phyloP scores from a whole-genome alignment of 306 rosid genomes.

The Argentina anserina region DNA sequence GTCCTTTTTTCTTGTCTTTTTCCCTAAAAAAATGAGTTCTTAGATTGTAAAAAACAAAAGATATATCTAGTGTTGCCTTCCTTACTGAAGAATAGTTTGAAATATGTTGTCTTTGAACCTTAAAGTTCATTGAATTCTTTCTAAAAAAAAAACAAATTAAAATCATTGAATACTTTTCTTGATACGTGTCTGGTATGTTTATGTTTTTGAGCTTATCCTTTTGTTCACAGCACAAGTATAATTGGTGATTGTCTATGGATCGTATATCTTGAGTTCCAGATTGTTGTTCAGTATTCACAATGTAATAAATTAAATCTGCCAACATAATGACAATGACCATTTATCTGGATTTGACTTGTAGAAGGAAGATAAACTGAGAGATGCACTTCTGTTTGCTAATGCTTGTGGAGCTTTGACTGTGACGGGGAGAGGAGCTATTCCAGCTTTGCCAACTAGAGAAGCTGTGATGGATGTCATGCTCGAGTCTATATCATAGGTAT shows the following conservation, averaged over 20 bases:
- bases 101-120: background rate
- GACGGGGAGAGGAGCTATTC: conserved; percentile 94
- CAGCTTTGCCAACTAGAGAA: conserved; percentile 82
- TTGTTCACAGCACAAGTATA: background rate
- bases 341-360: conserved; percentile 34
- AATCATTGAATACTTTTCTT: background rate
- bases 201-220: background rate
- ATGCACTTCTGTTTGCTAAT: conserved; percentile 78
- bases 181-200: background rate
- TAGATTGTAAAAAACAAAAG: background rate
- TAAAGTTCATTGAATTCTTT: background rate
- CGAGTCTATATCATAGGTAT: conserved; percentile 41
- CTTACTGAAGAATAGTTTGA: background rate
- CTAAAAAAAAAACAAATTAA: too few relatives aligned
- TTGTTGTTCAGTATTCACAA: background rate
- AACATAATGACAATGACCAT: conserved; percentile 1
- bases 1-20: background rate
- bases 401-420: conserved; percentile 94
- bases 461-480: conserved; percentile 61
- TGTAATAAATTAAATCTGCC: background rate
- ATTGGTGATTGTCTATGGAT: background rate
- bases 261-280: too few relatives aligned
- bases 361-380: conserved; percentile 81
- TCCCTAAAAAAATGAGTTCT: background rate
- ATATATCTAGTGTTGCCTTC: background rate